Base-by-base conservation (phyloP, 1,139 yeast species). In the Yueomyces sp. region DNA sequence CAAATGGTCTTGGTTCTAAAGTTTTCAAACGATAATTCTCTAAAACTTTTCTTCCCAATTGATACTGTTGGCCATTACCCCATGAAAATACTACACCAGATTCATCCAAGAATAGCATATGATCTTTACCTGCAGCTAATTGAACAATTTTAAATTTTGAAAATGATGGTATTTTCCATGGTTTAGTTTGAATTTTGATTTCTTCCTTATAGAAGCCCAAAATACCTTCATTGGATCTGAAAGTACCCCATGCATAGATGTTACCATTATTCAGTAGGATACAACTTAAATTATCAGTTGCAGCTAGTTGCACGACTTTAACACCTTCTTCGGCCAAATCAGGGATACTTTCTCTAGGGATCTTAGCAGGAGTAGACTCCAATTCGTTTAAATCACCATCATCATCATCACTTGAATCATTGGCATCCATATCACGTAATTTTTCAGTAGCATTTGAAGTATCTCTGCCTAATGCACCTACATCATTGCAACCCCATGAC, bases 401-500 rank as follows among this genome's bases (percentile, higher is more conserved):
- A 42, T 74, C 76, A 41, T 79, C 86, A 39, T 73, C 84, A 39
- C 73, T 78, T 38, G 69, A 67, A 32, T 64, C 70, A 12, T 51
- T 67, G n/a, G 60, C 76, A 54, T 78, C 84, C 66, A 78, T 75
- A 52, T 78, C 83, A 57, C 75, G 79, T 48, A 82, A 66, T 7
- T 69, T 69, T 47, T 80, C 91, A 30, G 66, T 73, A 0, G 71
- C 79, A 37, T 65, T 71, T 12, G 75, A 69, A 0, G 95, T 81
- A 53, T 82, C 83, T 61, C 99, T 77, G n/a, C 97, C 98, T 42
- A 91, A 69, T 1, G 85, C 96, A 36, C 82, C 89, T 48, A 86
- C 80, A 57, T 91, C 99, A 56, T 91, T 93, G 43, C 84, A 82
- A 46, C 99, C 99, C 99, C 99, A 91, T 2, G 96, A 83, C 96